A percentile compares a stretch with the other conserved stretches of the same genome.
These are phyloP conservation scores for Sclerospora graminicola DNA, from an alignment of 352 stramenopile species.

Conservation along the genomic window DNA sequence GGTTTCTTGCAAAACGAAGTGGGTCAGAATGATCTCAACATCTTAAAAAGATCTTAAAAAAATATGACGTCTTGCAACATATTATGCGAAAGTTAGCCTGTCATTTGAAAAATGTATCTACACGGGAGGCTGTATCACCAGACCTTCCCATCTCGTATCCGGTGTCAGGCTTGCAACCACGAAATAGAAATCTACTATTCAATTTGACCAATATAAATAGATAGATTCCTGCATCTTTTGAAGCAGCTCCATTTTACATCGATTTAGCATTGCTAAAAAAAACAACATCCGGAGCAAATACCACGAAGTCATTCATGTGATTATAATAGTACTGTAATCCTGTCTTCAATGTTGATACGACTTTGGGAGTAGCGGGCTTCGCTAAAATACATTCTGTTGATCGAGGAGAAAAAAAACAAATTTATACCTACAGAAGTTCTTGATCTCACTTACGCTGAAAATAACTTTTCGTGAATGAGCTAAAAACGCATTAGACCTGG, in stretches of 20 bases:
- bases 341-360: too few species aligned
- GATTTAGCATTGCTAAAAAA: constrained; percentile 19
- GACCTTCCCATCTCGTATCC: constrained; percentile 16
- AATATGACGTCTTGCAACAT: constrained; percentile 18
- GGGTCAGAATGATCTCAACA: constrained; percentile 25
- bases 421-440: too few species aligned
- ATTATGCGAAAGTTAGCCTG: constrained; percentile 3
- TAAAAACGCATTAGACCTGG: too few species aligned
- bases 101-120: neutral
- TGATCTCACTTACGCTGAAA: too few species aligned
- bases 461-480: too few species aligned
- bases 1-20: too few species aligned
- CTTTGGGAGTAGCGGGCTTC: too few species aligned
- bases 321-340: too few species aligned
- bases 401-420: too few species aligned
- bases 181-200: constrained; percentile 28
- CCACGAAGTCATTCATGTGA: too few species aligned
- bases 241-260: constrained; percentile 27
- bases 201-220: constrained; percentile 28
- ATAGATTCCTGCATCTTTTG: constrained; percentile 28
- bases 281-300: neutral
- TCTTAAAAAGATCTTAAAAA: constrained; percentile 24
- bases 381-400: too few species aligned
- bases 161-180: constrained; percentile 23
- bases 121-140: neutral